These are phyloP conservation scores for Phytopythium ostracodes DNA, from an alignment of 352 stramenopile species.

Conservation along the genomic window DNA sequence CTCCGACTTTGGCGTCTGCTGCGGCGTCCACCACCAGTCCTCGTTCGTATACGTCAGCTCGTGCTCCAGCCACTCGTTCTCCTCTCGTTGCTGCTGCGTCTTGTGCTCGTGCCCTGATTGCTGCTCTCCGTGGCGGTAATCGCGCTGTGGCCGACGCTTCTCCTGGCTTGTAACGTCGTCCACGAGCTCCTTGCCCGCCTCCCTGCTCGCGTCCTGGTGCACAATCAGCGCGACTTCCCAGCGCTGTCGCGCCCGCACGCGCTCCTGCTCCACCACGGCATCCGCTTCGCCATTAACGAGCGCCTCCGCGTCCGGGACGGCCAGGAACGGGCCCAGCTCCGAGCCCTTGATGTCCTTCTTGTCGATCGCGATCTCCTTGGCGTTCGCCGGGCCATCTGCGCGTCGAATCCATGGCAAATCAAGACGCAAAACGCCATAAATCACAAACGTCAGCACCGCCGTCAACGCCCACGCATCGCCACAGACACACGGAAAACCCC, in stretches of 20 bases:
- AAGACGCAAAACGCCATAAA: neutral
- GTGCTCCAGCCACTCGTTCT: neutral
- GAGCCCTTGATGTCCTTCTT: conserved; percentile 54
- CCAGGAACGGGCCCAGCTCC: conserved; percentile 24
- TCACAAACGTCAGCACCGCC: neutral
- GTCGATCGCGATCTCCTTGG: conserved; percentile 45
- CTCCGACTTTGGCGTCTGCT: conserved; percentile 30
- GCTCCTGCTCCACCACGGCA: neutral
- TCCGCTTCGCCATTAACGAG: neutral
- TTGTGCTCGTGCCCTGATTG: neutral
- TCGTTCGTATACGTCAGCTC: conserved; percentile 1
- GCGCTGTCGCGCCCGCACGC: neutral
- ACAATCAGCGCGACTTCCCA: neutral
- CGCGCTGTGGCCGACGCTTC: no score
- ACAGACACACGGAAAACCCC: neutral
- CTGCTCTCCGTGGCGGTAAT: neutral
- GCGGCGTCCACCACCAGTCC: conserved; percentile 39
- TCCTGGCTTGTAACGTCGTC: neutral
- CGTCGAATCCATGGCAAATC: neutral
- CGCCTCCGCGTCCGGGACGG: neutral
- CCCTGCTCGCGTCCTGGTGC: neutral
- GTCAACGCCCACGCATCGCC: neutral
- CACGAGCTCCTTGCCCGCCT: neutral
- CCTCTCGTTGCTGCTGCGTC: neutral
- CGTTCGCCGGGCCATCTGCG: conserved; percentile 37